A percentile compares a stretch with the other conserved stretches of the same genome.
phyloP scores from a whole-genome alignment of 345 rosid genomes.

The Aurinia saxatilis region DNA sequence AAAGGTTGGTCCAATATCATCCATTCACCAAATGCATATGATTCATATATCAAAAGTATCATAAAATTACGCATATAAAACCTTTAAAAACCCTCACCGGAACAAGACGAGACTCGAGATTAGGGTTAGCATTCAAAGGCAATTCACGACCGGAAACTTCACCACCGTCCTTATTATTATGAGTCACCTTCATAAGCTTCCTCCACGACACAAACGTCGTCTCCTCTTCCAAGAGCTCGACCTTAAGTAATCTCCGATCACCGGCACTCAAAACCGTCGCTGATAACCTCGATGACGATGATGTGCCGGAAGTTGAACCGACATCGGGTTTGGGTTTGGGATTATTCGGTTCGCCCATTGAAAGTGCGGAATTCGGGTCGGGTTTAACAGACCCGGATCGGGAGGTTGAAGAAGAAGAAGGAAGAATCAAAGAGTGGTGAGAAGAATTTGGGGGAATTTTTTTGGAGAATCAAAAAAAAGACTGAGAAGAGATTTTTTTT shows the following conservation, averaged over 20 bases:
- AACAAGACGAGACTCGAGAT: conserved; percentile 46
- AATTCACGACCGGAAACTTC: conserved; percentile 36
- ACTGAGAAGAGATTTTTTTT: neutral
- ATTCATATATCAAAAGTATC: too few species aligned
- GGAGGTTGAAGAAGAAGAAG: conserved; percentile 8
- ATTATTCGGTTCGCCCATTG: conserved; percentile 35
- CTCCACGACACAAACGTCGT: conserved; percentile 86
- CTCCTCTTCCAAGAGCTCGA: conserved; percentile 72
- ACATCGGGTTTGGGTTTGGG: conserved; percentile 22
- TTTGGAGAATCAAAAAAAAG: conserved; percentile 3
- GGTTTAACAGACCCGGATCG: conserved; percentile 19
- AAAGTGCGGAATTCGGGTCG: too few species aligned
- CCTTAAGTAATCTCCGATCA: conserved; percentile 66
- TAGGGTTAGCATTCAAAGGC: conserved; percentile 45
- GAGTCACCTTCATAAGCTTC: conserved; percentile 72
- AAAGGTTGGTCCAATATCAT: neutral
- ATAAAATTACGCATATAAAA: neutral
- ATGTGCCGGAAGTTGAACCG: conserved; percentile 33
- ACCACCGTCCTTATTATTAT: conserved; percentile 34
- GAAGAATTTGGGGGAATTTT: neutral
- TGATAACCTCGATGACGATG: conserved; percentile 36
- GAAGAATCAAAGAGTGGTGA: conserved; percentile 2
- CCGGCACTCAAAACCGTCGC: conserved; percentile 49
- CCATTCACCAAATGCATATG: too few species aligned
- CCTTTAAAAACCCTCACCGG: conserved; percentile 36